Base-by-base conservation (phyloP, 2,329 filamentous ascomycete genomes). In the Colletotrichum costaricense region DNA sequence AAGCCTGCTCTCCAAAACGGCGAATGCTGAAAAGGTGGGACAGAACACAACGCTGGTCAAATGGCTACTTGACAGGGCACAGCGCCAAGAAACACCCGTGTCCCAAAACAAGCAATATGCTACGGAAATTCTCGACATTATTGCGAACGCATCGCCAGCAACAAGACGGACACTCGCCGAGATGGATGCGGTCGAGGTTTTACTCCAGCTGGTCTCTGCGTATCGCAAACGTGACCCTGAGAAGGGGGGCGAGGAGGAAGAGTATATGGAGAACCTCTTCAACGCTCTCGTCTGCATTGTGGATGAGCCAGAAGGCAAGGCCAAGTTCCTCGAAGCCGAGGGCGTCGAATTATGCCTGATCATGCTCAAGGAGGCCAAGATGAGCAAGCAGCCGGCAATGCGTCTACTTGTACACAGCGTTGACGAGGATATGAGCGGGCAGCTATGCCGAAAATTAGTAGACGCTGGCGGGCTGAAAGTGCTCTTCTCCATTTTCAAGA, bases 61-160 rank as follows among this genome's bases (percentile, higher is more conserved):
- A 57, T 98, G 95, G 95, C 88, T 99, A 3, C 85, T 98, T 46
- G 84, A 88, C 63, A 90, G 97, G 63, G 93, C 95, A 74, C 91
- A 93, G 76, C 88, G 87, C 69, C 88, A 88, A 63, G 95, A 98
- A 80, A 85, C 85, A 4, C 86, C 87, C 0, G 90, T 97, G 1
- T 88, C 91, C 5, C 97, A 99, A 80, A 99, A 99, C 81, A 97
- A 97, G 81, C 96, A 98, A 81, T 99, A 98, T 81, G 90, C 95
- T 0, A 95, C 96, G 19, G 97, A 99, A 83, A 90, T 98, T 8
- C 86, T 99, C 3, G 95, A 96, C 14, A 97, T 99, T 67, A 85
- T 99, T 9, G 88, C 96, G 22, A 95, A 98, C 81, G 91, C 91
- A 1, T 94, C 94, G 4, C 76, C 88, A 0, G 83, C 88, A 49